phyloP scores from a whole-genome alignment of 805 yeast species.

The Dipodascus geniculatus region DNA sequence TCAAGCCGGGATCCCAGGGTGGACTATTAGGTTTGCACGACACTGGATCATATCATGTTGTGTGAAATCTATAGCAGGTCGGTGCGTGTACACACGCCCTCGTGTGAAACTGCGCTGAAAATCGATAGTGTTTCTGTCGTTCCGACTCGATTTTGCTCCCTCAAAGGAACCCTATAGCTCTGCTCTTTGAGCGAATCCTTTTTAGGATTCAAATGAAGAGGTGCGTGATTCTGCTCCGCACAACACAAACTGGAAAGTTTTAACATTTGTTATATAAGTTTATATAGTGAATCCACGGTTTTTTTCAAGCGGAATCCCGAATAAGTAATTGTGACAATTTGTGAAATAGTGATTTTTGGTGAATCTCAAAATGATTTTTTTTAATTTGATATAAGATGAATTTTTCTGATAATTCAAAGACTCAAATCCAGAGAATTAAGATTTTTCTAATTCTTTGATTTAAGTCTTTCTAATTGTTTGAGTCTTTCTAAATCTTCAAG shows the following conservation, averaged over 20 bases:
- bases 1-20: neutral
- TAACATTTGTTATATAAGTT: too few species aligned
- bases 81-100: neutral
- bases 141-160: neutral
- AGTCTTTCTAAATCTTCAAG: too few species aligned
- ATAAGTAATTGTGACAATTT: too few species aligned
- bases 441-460: too few species aligned
- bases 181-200: neutral
- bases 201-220: neutral
- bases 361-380: too few species aligned
- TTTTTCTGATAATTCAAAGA: neutral
- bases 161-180: neutral
- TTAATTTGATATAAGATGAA: neutral
- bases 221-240: slow-evolving; percentile 1
- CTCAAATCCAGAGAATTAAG: neutral
- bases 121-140: neutral
- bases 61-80: neutral
- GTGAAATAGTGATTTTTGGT: too few species aligned
- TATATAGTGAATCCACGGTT: too few species aligned
- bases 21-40: neutral
- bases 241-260: neutral
- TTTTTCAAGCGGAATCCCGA: too few species aligned
- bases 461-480: too few species aligned
- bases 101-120: neutral
- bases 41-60: neutral